Evolutionary conservation across 2,329 filamentous ascomycete genomes (phyloP), one percentile per base, ranked within the genome.

Genomic region (Cryphonectria nitschkei): DNA sequence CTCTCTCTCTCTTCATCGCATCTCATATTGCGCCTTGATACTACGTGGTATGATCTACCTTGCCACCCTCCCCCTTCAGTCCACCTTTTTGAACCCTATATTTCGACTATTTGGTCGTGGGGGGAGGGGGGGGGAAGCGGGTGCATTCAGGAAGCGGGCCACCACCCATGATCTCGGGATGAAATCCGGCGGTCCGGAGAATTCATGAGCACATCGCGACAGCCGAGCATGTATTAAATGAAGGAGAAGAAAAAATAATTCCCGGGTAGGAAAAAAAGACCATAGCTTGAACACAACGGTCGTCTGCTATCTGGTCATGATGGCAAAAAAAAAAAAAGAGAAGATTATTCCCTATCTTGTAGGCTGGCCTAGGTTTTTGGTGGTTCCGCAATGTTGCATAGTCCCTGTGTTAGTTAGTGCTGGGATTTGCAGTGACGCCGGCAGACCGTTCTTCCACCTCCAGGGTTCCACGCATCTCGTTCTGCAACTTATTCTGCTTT

Each of bases 11-110:
- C 34, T 34, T 6, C 7, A n/a, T 50, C 43, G 46, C 46, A 50
- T 50, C 46, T 50, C 46, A 50, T 8, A 11, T 19, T 22, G 2
- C 43, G 16, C 4, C 46, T 50, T 50, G 46, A n/a, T 50, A n/a
- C 46, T 50, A 50, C 46, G 46, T 50, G n/a, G 46, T 50, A 50
- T 50, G 46, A 50, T 50, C 46, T n/a, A 50, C 46, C 46, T 50
- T 22, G 8, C 52, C 9, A 32, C 52, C 52, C 11, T 26, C 52
- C 52, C 52, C 26, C 54, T 29, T 3, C 4, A 14, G 14, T 29
- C 52, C 54, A 32, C 11, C 54, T 32, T 16, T 9, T 19, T 22
- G 46, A 50, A 50, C 46, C 46, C 16, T 50, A 50, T 50, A 50
- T 50, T 0, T n/a, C 46, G 8, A 50, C 46, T 50, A 50, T 50